These are phyloP conservation scores for Otatea glauca DNA, from an alignment of 176 grass and related monocot genomes.

Conservation along the genomic window DNA sequence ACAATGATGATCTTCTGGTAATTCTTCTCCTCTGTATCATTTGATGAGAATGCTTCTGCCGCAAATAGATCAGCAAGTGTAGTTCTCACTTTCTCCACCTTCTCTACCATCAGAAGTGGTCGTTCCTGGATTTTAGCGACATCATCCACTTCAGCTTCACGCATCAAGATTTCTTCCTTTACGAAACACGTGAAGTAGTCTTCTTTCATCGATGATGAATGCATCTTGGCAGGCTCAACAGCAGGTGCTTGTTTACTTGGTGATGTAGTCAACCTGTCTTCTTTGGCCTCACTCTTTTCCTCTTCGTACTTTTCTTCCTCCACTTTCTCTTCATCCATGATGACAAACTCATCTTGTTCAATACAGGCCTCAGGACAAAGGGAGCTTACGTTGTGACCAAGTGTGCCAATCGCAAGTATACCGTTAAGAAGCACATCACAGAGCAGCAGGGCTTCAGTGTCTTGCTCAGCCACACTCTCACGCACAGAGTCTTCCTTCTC, in stretches of 20 bases:
- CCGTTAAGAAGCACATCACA: conserved; percentile 76
- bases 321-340: conserved; percentile 39
- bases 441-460: conserved; percentile 87
- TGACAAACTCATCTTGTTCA: conserved; percentile 42
- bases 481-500: conserved; percentile 50
- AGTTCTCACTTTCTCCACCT: conserved; percentile 73
- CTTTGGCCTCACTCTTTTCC: conserved; percentile 38
- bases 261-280: conserved; percentile 10
- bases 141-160: conserved; percentile 43
- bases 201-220: conserved; percentile 53
- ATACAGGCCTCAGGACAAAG: conserved; percentile 41
- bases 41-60: conserved; percentile 60
- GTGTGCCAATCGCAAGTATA: conserved; percentile 86
- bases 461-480: conserved; percentile 58
- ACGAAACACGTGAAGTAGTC: conserved; percentile 42
- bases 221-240: conserved; percentile 46
- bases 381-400: conserved; percentile 64
- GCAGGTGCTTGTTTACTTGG: conserved; percentile 33
- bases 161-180: conserved; percentile 38
- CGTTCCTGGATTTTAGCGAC: conserved; percentile 60
- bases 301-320: conserved; percentile 45
- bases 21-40: conserved; percentile 39
- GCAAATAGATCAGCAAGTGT: conserved; percentile 98
- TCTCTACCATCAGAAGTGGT: conserved; percentile 77
- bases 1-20: conserved; percentile 27